Base-by-base conservation (phyloP, 345 rosid species). In the Hevea brasiliensis region DNA sequence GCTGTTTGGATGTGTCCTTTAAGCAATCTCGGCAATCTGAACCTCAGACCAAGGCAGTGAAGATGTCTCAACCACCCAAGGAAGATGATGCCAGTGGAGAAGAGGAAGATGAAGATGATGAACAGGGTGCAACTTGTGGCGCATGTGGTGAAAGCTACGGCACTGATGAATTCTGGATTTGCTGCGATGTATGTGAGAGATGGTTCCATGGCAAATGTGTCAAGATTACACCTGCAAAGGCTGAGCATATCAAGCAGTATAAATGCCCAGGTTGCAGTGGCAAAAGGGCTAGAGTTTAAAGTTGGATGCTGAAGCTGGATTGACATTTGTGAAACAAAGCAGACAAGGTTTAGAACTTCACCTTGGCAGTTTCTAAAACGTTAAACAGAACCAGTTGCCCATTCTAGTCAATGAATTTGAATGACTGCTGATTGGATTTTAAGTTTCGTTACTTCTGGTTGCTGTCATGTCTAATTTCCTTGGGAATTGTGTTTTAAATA, bases 121-220 rank as follows among this genome's bases (percentile, higher is more conserved):
- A 89, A 77, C 94, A 88, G 71, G 94, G 98, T 35, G 99, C 99
- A 20, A 88, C 91, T 27, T 96, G 98, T 65, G 99, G 99, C 27
- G 97, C 99, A 29, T 96, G 98, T 63, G 97, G 97, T 67, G 99
- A 96, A 72, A 96, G 82, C 84, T 87, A 96, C 58, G 98, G 94
- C 50, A 79, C 89, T 27, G 99, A 96, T 42, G 99, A 93, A 74
- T 96, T 96, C 75, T 93, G 99, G 99, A 96, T 96, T 72, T 96
- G 97, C 90, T 93, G 98, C 0, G 99, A 96, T 60, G 79, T 91
- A 1, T 93, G 97, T 21, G 99, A 96, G 93, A 89, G 83, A 85
- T 93, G 98, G 99, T 93, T 96, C 86, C 99, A 93, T 77, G 98
- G 99, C 2, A 96, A 96, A 81, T 93, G 99, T 24, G 99, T 96